Percentiles rank a stretch among this genome's conserved stretches.
Conservation (phyloP, 1,284 basidiomycete genomes). For the Inonotus hispidus region DNA sequence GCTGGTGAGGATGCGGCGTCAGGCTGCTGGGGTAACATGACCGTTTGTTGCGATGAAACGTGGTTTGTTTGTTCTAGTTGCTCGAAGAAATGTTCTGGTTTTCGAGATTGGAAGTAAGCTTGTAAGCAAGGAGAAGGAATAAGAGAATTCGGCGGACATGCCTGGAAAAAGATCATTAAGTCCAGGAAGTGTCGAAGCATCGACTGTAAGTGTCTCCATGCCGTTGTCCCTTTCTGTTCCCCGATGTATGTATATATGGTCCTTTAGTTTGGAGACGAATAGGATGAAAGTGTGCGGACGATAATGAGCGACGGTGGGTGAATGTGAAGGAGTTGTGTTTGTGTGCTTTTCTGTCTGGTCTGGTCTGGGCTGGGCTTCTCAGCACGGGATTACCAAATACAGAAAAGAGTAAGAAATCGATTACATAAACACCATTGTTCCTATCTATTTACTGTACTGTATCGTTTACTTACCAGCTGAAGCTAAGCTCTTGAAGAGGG, state of each 20-base stretch:
- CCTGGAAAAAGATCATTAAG: conserved; percentile 18
- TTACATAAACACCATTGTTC: background rate
- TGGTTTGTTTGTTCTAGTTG: background rate
- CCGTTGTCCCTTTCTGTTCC: no score
- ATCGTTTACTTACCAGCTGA: background rate
- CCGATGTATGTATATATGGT: no score
- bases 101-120: background rate
- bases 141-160: background rate
- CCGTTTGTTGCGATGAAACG: background rate
- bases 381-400: background rate
- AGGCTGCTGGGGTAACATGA: background rate
- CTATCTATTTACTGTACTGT: background rate
- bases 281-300: background rate
- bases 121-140: background rate
- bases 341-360: background rate
- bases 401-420: background rate
- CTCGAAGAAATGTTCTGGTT: conserved; percentile 7
- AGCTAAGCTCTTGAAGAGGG: no score
- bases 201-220: conserved; percentile 5
- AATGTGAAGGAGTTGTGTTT: background rate
- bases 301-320: background rate
- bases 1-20: background rate
- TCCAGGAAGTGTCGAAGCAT: conserved; percentile 7
- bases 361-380: background rate
- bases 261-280: no score